A percentile compares a stretch with the other conserved stretches of the same genome.
These are phyloP conservation scores for Eruca vesicaria DNA, from an alignment of 441 rosid genomes.

Conservation along the genomic window DNA sequence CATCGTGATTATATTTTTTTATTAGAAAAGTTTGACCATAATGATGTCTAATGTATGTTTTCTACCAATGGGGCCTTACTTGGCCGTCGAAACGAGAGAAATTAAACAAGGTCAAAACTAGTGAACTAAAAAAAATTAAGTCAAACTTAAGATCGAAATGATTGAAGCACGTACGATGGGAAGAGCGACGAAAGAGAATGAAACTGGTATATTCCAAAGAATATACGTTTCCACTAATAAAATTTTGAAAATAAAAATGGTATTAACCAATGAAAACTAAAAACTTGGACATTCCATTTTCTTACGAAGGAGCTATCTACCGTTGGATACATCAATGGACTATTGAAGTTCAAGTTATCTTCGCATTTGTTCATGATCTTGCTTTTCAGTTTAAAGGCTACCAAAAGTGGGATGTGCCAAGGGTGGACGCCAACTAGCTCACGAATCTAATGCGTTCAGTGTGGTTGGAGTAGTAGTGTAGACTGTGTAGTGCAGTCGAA, in stretches of 20 bases:
- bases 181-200: constrained; percentile 22
- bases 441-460: no score
- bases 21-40: not conserved
- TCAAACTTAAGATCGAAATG: constrained; percentile 30
- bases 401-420: no score
- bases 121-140: not conserved
- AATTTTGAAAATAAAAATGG: not conserved
- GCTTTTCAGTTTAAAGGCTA: no score
- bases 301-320: constrained; percentile 21
- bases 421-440: no score
- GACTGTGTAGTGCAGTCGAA: not conserved
- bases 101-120: constrained; percentile 13
- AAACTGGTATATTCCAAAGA: constrained; percentile 27
- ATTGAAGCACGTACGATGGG: constrained; percentile 21
- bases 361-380: constrained; percentile 29
- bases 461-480: not conserved
- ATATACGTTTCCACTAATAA: constrained; percentile 28
- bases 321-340: constrained; percentile 29
- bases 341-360: constrained; percentile 18
- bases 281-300: constrained; percentile 19
- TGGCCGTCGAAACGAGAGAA: constrained; percentile 22
- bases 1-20: not conserved
- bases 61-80: constrained; percentile 12
- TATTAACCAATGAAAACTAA: constrained; percentile 20
- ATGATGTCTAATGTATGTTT: constrained; percentile 2